Evolutionary conservation across 208 protist genomes (phyloP).

Genomic region (Trichomonas vaginalis): DNA sequence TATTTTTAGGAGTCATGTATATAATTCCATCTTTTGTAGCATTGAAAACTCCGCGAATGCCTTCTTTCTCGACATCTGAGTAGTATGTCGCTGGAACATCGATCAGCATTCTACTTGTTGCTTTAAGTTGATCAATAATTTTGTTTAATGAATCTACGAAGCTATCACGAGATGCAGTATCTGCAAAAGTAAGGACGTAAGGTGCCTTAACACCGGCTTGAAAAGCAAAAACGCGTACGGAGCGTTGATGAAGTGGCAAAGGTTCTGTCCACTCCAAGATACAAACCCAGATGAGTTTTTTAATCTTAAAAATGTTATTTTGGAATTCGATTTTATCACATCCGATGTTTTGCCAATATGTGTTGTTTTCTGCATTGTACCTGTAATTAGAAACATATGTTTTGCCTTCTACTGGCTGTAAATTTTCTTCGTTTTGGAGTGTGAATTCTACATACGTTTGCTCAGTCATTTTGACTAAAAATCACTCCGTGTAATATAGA

Average conservation of each 20-base stretch:
- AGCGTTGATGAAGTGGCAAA: not conserved
- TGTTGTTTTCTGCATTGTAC: not conserved
- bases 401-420: not conserved
- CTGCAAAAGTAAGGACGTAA: not conserved
- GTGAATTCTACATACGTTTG: not conserved
- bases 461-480: too few relatives aligned
- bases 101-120: not conserved
- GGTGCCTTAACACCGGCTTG: not conserved
- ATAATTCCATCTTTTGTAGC: not conserved
- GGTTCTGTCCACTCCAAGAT: not conserved
- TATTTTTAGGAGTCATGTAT: not conserved
- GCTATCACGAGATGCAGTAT: not conserved
- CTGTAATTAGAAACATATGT: not conserved
- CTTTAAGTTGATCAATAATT: not conserved
- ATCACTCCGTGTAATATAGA: too few relatives aligned
- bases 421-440: not conserved
- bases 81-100: not conserved
- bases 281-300: not conserved
- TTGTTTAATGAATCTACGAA: not conserved
- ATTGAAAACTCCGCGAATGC: not conserved
- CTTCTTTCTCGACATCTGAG: not conserved
- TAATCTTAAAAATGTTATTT: not conserved
- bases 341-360: not conserved
- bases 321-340: not conserved
- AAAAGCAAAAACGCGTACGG: not conserved